Base-by-base conservation (phyloP, 805 yeast species). In the Brettanomyces anomalus region DNA sequence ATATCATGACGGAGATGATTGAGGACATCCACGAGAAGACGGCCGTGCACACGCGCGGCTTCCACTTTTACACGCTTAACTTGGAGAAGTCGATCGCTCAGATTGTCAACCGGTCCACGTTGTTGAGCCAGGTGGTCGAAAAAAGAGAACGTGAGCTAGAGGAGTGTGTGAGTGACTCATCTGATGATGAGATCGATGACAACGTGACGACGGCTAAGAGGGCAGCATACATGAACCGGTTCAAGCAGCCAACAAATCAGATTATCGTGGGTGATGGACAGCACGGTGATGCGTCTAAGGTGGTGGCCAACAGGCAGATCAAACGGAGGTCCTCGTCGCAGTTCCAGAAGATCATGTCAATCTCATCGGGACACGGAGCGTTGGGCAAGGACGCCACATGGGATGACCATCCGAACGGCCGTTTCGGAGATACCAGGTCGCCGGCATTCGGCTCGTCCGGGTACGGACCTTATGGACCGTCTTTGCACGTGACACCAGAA, bases 351-450 rank as follows among this genome's bases (percentile, higher is more conserved):
- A 70, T 85, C 32, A 68, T 85, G 33, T 86, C 88, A 5, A 86
- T 87, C 34, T 82, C 93, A 36, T 74, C 83, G 14, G 96, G 96
- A 35, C 79, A 82, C 50, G 95, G 95, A 33, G 75, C 81, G 2
- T 57, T 86, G 21, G 95, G 95, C 31, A 78, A 85, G 54, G 93
- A 85, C 60, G 95, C 95, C 4, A 85, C 89, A 1, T 89, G 97
- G 97, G 97, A 89, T 67, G 97, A 89, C 56, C 89, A 86, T 62
- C 93, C 96, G 21, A 87, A 89, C 62, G 96, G 97, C 58, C 74
- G 97, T 66, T 87, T 86, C 61, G 95, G 97, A 66, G 95, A 88
- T 64, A 85, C 96, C 0, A 72, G 93, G 54, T 86, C 96, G 30
- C 96, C 97, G 16, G 97, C 97, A 1, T 90, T 85, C 62, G 98